Base-by-base conservation (phyloP, 352 stramenopile genomes). In the Phytopythium cucurbitacearum region DNA sequence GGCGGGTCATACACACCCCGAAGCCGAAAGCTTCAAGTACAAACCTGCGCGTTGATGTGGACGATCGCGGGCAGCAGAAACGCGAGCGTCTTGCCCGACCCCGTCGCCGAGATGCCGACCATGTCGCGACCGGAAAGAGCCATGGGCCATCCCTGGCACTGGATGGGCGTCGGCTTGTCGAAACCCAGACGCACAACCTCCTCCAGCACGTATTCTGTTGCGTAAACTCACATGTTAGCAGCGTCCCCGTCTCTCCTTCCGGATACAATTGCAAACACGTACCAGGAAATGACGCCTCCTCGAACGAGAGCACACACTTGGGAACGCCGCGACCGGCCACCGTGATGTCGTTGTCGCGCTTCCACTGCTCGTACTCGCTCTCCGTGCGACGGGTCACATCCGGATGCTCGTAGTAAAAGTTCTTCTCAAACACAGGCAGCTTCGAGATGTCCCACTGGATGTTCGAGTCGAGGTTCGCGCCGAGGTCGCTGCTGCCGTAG, bases 31-130 rank as follows among this genome's bases (percentile, higher is more conserved):
- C 60, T 66, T 71, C 68, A 78, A 61, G 32, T 56, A 91, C 83
- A 82, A 94, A 98, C 96, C 94, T 99, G 95, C 63, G 96, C 97
- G 79, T 99, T 99, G 82, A 99, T 99, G 77, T 99, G 97, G 64
- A 99, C 98, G 87, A 99, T 99, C 37, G 92, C 97, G 10, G 97
- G 97, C n/a, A 99, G 79, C 65, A 99, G 85, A 80, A 99, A 99
- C 36, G 97, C 94, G 45, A 99, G 61, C 33, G 97, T 99, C 71
- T 99, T 99, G 51, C 97, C 97, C 5, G 89, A 98, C 2, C 97
- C 97, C 7, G 97, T 99, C 5, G 97, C 95, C 33, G 89, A 98
- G 65, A 99, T 98, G 54, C 97, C 97, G 43, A 99, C 96, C 93
- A 99, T 98, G 71, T 99, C 98, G 49, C 95, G 88, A 47, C 97